Evolutionary conservation across 1,139 yeast genomes (phyloP).

Genomic region (Yamadazyma diddensiae): DNA sequence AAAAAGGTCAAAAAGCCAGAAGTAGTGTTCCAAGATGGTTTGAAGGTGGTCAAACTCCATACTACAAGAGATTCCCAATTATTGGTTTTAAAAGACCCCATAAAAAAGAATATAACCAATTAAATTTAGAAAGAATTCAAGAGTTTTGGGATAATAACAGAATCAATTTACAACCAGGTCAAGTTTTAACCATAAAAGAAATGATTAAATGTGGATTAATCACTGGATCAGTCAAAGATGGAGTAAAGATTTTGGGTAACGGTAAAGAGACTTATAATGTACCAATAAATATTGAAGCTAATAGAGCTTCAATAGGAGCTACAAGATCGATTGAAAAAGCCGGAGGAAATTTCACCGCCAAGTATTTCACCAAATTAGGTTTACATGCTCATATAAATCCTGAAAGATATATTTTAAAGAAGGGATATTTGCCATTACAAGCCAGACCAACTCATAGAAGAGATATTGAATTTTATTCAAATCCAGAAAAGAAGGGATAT

Average conservation of each 20-base stretch:
- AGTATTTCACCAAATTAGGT: conserved; percentile 65
- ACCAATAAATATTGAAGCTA: conserved; percentile 74
- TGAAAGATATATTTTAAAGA: conserved; percentile 58
- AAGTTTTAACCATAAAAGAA: conserved; percentile 54
- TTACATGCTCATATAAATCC: conserved; percentile 79
- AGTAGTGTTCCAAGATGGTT: conserved; percentile 89
- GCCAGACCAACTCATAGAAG: conserved; percentile 86
- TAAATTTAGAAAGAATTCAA: conserved; percentile 59
- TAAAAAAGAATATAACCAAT: conserved; percentile 45
- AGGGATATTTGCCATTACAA: conserved; percentile 77
- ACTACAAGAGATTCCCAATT: conserved; percentile 84
- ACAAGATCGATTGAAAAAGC: conserved; percentile 66
- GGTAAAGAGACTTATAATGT: conserved; percentile 57
- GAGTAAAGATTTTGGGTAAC: conserved; percentile 76
- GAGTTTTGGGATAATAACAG: conserved; percentile 67
- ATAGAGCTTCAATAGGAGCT: conserved; percentile 75
- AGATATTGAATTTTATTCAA: conserved; percentile 76
- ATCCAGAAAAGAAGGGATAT: conserved; percentile 74
- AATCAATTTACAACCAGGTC: conserved; percentile 60
- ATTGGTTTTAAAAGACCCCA: conserved; percentile 74
- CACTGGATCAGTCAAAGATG: conserved; percentile 70
- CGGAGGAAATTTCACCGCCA: conserved; percentile 74
- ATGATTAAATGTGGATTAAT: conserved; percentile 76
- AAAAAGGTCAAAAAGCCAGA: conserved; percentile 97
- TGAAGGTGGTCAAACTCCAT: conserved; percentile 99